Evolutionary conservation across 1,139 yeast genomes (phyloP), one percentile per base, ranked within the genome.

Genomic region (Debaryomyces fabryi): DNA sequence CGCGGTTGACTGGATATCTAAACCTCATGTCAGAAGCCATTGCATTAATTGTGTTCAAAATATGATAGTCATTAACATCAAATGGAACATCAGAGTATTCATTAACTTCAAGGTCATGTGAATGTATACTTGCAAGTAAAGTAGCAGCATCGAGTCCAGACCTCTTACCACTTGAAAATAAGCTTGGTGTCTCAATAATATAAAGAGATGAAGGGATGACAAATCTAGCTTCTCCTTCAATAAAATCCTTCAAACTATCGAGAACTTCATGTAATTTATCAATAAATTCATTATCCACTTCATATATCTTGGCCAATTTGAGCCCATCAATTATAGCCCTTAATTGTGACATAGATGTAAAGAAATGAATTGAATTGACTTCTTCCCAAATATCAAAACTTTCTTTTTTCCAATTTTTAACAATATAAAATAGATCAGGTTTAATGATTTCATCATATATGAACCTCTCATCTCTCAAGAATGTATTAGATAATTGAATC

Each of bases 301-400:
- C 72, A 29, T 69, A 64, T 15, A 56, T 49, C 8, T 62, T 47
- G 1, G 87, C 81, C 32, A 82, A 60, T 4, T 62, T 53, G 2
- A 82, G 64, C 0, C 93, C 96, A 52, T 80, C 71, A 43, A 75
- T 71, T 37, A 92, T 60, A 0, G 96, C 86, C 52, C 84, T 79
- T 48, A 88, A 71, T 63, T 90, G 97, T 2, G 85, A 82, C 58
- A 88, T 67, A 5, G 87, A 73, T 0, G 96, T 91, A 65, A 88
- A 92, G 56, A 90, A 85, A 66, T 92, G 97, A 45, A 72, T 59
- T 0, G 91, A 82, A 48, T 82, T 63, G 39, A 88, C 72, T 66
- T 93, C 99, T 69, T 93, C 99, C 99, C 99, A 93, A 45, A 92
- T 71, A 67, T 93, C 99, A 69, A 88, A 93, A 13, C 91, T 86